phyloP scores from a whole-genome alignment of 2,329 filamentous ascomycete species.

The Elsinoe perseae region DNA sequence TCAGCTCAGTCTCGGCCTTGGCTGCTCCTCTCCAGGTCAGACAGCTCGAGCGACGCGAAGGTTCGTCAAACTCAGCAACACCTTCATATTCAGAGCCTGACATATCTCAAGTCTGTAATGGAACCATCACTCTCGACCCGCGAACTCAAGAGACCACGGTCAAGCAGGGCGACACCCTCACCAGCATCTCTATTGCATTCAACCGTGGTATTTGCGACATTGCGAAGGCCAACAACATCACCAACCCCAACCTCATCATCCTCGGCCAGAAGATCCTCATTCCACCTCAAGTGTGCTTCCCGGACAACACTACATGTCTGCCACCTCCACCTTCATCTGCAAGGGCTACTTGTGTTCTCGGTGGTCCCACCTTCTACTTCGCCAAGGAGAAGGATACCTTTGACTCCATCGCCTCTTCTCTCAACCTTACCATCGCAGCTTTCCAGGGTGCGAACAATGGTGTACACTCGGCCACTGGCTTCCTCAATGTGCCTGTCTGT shows the following conservation, averaged over 20 bases:
- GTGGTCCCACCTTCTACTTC: conserved; percentile 22
- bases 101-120: neutral
- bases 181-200: conserved; percentile 20
- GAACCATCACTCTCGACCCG: neutral
- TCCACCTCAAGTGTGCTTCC: conserved; percentile 24
- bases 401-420: conserved; percentile 20
- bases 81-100: neutral
- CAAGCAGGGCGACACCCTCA: conserved; percentile 21
- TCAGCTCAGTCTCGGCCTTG: neutral
- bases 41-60: neutral
- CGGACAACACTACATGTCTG: conserved; percentile 24
- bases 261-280: conserved; percentile 25
- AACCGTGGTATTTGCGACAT: conserved; percentile 26
- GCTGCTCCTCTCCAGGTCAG: neutral
- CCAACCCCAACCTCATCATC: conserved; percentile 29
- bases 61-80: neutral
- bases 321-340: conserved; percentile 8
- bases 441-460: conserved; percentile 23
- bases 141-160: conserved; percentile 17
- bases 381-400: conserved; percentile 23
- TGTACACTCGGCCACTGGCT: conserved; percentile 20
- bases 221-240: conserved; percentile 25
- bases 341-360: conserved; percentile 23
- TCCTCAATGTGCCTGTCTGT: conserved; percentile 26
- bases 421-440: conserved; percentile 24